phyloP scores from a whole-genome alignment of 805 yeast genomes.

The Zygosaccharomyces siamensis region DNA sequence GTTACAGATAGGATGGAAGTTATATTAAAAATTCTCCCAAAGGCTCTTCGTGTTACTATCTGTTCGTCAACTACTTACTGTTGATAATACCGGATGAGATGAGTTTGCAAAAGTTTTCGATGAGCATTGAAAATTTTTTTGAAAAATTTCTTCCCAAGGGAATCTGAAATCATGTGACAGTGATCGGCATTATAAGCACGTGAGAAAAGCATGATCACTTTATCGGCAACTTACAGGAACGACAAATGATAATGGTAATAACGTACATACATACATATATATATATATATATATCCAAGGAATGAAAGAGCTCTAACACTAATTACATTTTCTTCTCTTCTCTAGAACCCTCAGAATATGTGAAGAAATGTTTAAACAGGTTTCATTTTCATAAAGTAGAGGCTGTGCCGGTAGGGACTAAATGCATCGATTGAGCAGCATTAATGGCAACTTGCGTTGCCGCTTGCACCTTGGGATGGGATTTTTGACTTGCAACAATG shows the following conservation, averaged over 20 bases:
- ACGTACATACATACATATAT: neutral
- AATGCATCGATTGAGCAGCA: constrained; percentile 2
- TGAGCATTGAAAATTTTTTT: constrained; percentile 24
- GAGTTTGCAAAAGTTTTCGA: constrained; percentile 22
- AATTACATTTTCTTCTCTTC: neutral
- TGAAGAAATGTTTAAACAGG: neutral
- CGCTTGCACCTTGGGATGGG: constrained; percentile 4
- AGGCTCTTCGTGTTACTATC: constrained; percentile 1
- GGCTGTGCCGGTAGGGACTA: neutral
- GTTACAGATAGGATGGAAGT: neutral
- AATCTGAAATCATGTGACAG: neutral
- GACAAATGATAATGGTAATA: neutral
- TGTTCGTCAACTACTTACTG: neutral
- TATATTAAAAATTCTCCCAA: neutral
- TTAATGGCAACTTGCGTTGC: constrained; percentile 1
- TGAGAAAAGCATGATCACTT: neutral
- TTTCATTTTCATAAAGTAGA: neutral
- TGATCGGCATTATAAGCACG: neutral
- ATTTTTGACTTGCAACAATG: constrained; percentile 35
- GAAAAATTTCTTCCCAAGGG: neutral
- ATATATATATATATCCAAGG: neutral
- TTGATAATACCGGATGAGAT: constrained; percentile 3
- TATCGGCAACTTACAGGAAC: neutral
- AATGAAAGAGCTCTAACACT: neutral
- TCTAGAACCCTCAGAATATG: neutral